These are phyloP conservation scores for Aspergillus pseudotamarii DNA, from an alignment of 2,329 filamentous ascomycete species.

Conservation along the genomic window DNA sequence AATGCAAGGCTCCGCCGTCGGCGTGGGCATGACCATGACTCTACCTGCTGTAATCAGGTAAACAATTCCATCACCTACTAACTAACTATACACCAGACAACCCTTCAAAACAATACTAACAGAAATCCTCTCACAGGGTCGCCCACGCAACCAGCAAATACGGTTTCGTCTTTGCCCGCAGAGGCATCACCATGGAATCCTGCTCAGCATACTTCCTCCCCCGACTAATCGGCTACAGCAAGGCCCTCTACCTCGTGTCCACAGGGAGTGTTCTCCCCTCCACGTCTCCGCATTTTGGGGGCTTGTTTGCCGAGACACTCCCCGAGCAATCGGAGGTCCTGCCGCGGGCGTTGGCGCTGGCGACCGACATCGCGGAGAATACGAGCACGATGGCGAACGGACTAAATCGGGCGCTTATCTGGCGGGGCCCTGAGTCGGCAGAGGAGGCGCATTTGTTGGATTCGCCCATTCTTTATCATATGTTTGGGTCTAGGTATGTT, in stretches of 20 bases:
- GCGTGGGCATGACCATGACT: conserved; percentile 62
- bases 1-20: conserved; percentile 59
- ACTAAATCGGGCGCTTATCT: conserved; percentile 74
- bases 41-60: conserved; percentile 57
- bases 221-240: conserved; percentile 61
- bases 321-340: conserved; percentile 63
- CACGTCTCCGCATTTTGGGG: conserved; percentile 53
- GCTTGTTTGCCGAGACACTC: conserved; percentile 68
- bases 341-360: conserved; percentile 65
- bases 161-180: conserved; percentile 72
- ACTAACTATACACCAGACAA: not conserved
- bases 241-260: conserved; percentile 51
- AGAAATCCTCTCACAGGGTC: conserved; percentile 38
- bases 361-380: conserved; percentile 67
- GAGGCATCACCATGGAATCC: conserved; percentile 73
- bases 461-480: conserved; percentile 42
- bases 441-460: conserved; percentile 74
- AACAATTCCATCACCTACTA: too few relatives aligned
- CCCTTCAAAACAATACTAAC: not conserved
- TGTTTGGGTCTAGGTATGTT: conserved; percentile 39
- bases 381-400: conserved; percentile 66
- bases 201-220: conserved; percentile 73
- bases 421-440: conserved; percentile 53
- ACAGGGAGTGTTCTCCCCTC: conserved; percentile 63
- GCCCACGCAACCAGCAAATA: conserved; percentile 64